phyloP scores from a whole-genome alignment of 2,329 filamentous ascomycete species.

The Fusarium nygamai region DNA sequence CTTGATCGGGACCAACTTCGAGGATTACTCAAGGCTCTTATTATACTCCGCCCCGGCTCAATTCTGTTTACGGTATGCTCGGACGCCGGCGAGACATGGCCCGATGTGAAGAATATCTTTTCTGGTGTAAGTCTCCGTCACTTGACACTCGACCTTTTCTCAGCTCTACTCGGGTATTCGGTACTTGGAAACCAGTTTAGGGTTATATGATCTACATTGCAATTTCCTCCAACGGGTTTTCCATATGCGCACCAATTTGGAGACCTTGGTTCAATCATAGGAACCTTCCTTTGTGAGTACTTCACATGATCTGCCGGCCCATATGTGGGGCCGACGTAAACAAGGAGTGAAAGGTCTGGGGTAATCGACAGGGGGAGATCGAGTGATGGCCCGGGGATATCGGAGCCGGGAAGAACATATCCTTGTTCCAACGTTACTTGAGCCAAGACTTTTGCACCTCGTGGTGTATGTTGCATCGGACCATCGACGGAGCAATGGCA shows the following conservation, averaged over 20 bases:
- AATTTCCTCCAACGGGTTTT: neutral
- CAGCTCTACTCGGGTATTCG: neutral
- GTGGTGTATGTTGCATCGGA: neutral
- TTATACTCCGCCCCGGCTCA: neutral
- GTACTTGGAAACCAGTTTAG: neutral
- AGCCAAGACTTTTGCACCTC: neutral
- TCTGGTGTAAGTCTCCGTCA: neutral
- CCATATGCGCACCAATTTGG: constrained; percentile 8
- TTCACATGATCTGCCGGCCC: constrained; percentile 6
- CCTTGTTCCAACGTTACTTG: neutral
- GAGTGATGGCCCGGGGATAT: neutral
- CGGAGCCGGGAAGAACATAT: neutral
- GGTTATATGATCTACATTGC: neutral
- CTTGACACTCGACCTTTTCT: accelerated
- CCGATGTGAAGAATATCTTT: neutral
- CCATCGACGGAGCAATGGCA: neutral
- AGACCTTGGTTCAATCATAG: neutral
- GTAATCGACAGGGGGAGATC: neutral
- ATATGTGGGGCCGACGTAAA: constrained; percentile 4
- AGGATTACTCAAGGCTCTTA: neutral
- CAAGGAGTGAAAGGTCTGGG: neutral
- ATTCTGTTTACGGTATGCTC: neutral
- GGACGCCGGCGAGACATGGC: neutral
- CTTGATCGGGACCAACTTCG: neutral
- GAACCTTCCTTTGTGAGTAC: neutral